Evolutionary conservation across 805 yeast species (phyloP).

Genomic region (Wickerhamomyces mucosus): DNA sequence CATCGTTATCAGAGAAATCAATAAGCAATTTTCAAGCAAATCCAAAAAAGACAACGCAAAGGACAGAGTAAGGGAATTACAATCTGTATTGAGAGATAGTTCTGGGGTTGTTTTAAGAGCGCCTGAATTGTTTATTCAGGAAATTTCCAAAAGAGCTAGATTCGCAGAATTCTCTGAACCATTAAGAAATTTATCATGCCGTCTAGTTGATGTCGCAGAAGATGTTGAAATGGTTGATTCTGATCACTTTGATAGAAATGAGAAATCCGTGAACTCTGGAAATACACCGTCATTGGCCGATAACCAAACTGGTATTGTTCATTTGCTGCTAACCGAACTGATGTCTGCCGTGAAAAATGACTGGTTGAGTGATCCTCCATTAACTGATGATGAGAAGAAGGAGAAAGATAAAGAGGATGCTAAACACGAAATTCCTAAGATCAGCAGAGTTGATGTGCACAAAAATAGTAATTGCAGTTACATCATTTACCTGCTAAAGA

Average conservation of each 20-base stretch:
- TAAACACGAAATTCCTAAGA: slow-evolving; percentile 16
- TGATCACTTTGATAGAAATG: slow-evolving; percentile 3
- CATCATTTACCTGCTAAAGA: slow-evolving; percentile 57
- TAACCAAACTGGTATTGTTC: slow-evolving; percentile 49
- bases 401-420: slow-evolving; percentile 22
- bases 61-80: slow-evolving; percentile 28
- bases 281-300: slow-evolving; percentile 3
- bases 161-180: slow-evolving; percentile 37
- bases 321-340: slow-evolving; percentile 52
- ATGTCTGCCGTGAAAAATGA: slow-evolving; percentile 38
- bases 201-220: slow-evolving; percentile 10
- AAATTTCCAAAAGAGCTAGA: slow-evolving; percentile 31
- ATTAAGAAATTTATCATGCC: slow-evolving; percentile 17
- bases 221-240: slow-evolving; percentile 17
- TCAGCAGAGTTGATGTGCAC: slow-evolving; percentile 26
- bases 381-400: slow-evolving; percentile 18
- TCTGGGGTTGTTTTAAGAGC: slow-evolving; percentile 36
- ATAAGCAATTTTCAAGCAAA: slow-evolving; percentile 29
- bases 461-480: slow-evolving; percentile 54
- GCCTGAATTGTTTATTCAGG: slow-evolving; percentile 39
- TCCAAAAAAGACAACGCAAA: slow-evolving; percentile 22
- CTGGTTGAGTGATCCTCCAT: slow-evolving; percentile 30
- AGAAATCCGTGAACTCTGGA: slow-evolving; percentile 5
- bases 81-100: slow-evolving; percentile 38
- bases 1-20: slow-evolving; percentile 42